Percentiles rank a stretch among this genome's conserved stretches.
Evolutionary conservation across 352 stramenopile genomes (phyloP).

Genomic region (Phytophthora brassicae): DNA sequence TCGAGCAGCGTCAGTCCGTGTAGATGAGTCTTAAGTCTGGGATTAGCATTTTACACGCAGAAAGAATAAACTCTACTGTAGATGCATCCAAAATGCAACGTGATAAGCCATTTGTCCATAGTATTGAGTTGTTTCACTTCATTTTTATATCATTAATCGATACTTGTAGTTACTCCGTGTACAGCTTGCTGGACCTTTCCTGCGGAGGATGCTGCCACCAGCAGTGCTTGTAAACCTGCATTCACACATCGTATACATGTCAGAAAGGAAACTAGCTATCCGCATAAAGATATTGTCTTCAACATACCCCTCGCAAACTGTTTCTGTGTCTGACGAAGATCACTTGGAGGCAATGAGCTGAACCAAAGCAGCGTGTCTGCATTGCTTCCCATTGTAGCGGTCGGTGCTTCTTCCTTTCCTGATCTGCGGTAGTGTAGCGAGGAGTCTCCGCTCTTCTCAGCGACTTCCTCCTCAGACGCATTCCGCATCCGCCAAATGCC

Average conservation of each 20-base stretch:
- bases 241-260: not conserved
- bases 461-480: not conserved
- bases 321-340: slow-evolving; percentile 64
- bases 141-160: not conserved
- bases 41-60: too few species aligned
- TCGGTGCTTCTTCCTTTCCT: slow-evolving; percentile 5
- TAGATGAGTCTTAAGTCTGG: too few species aligned
- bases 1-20: slow-evolving; percentile 24
- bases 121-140: too few species aligned
- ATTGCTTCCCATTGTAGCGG: not conserved
- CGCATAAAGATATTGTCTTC: not conserved
- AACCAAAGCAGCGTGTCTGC: slow-evolving; percentile 64
- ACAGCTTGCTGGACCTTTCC: slow-evolving; percentile 35
- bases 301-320: slow-evolving; percentile 57
- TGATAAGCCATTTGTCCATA: not conserved
- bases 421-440: slow-evolving; percentile 20
- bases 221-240: slow-evolving; percentile 39
- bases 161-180: slow-evolving; percentile 2
- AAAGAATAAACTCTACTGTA: too few species aligned
- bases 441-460: not conserved
- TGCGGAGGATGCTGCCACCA: slow-evolving; percentile 32
- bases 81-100: not conserved
- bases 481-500: slow-evolving; percentile 28
- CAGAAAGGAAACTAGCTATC: not conserved
- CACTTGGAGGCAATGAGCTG: slow-evolving; percentile 65